phyloP scores from a whole-genome alignment of 768 basidiomycete species.

The Filobasidium wieringae region DNA sequence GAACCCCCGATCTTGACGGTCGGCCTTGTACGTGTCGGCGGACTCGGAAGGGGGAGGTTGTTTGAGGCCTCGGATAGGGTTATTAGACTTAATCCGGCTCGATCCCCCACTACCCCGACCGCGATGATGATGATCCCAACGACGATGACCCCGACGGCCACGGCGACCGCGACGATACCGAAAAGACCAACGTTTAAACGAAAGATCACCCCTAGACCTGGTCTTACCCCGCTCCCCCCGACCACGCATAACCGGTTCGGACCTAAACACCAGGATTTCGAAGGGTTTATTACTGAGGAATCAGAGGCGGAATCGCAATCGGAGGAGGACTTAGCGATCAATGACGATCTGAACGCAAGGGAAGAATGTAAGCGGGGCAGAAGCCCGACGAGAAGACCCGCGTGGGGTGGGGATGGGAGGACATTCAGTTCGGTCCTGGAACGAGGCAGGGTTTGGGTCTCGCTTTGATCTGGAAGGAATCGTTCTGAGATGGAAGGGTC shows the following conservation, averaged over 20 bases:
- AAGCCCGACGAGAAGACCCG: too few species aligned
- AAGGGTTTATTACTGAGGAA: background rate
- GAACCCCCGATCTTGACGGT: background rate
- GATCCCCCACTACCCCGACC: background rate
- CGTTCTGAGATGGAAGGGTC: too few species aligned
- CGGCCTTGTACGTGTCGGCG: background rate
- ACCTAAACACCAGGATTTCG: background rate
- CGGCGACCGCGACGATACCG: background rate
- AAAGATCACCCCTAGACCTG: background rate
- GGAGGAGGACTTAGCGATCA: background rate
- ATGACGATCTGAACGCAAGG: background rate
- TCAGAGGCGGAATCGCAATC: background rate
- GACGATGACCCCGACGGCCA: background rate
- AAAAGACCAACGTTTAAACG: background rate
- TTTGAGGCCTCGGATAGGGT: background rate
- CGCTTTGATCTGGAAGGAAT: too few species aligned
- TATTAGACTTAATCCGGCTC: too few species aligned
- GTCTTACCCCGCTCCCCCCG: background rate
- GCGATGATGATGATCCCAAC: too few species aligned
- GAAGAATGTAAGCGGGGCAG: background rate
- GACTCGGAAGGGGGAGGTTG: background rate
- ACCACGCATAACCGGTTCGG: background rate
- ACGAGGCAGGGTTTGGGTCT: too few species aligned
- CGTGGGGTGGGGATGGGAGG: too few species aligned
- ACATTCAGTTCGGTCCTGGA: too few species aligned